Base-by-base conservation (phyloP, 2,329 filamentous ascomycete species). In the Ceratocystis ficicola region DNA sequence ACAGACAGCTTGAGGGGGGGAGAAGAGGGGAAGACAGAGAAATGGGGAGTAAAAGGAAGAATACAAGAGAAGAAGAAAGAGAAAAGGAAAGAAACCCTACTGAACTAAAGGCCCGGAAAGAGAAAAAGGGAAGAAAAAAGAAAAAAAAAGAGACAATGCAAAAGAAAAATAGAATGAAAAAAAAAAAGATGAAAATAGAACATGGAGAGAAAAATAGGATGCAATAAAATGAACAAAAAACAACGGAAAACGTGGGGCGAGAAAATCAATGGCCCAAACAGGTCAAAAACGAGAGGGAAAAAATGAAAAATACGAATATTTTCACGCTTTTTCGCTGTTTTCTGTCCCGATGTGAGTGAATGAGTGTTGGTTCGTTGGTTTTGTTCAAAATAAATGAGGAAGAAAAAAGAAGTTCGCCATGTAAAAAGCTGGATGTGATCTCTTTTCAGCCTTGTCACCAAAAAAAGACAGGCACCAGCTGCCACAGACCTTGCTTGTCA, bases 141-240 rank as follows among this genome's bases (percentile, higher is more conserved):
- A n/a, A 10, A 17, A 17, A 25, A 48, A 50, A n/a, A 28, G 22
- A 32, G 1, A 63, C 36, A 52, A 63, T 22, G 36, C n/a, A n/a
- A 25, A 52, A 63, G 8, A 32, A 50, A 22, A 22, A 41, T 25
- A 55, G n/a, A 64, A 64, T 7, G 28, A 12, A 41, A 52, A 22
- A 52, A 52, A 52, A 55, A 55, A 20, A 64, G 30, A 52, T 15
- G n/a, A 55, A n/a, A 32, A 55, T 48, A 52, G 22, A 36, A 36
- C 25, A 63, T 41, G 22, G 22, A n/a, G 55, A 64, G 25, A 63
- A 44, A 62, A 25, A 62, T 6, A 46, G 30, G 28, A 15, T 36
- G n/a, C n/a, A 46, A 48, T 44, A 48, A 30, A 62, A 62, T 15
- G 28, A 41, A 62, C 15, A 62, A 44, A 48, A 48, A 28, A 15